A percentile compares a stretch with the other conserved stretches of the same genome.
phyloP scores from a whole-genome alignment of 2,329 filamentous ascomycete genomes.

The Ophiognomonia clavigignenti-juglandacearum region DNA sequence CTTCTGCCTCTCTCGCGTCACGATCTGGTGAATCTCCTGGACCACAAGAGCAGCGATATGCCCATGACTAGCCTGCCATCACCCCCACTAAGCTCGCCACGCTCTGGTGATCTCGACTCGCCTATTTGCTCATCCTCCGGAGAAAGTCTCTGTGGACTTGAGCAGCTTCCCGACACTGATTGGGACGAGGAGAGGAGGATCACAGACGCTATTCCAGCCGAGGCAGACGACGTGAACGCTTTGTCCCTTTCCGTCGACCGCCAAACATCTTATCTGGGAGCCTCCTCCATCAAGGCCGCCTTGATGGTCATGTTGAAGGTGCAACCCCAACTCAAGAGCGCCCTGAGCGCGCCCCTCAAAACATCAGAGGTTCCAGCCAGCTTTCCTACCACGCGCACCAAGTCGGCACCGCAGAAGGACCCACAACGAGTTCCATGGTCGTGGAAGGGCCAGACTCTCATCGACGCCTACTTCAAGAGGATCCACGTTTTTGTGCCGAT shows the following conservation, averaged over 20 bases:
- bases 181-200: constrained; percentile 61
- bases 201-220: constrained; percentile 51
- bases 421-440: constrained; percentile 50
- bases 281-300: constrained; percentile 71
- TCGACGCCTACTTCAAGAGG: constrained; percentile 72
- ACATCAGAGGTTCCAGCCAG: constrained; percentile 42
- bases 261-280: constrained; percentile 62
- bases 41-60: constrained; percentile 38
- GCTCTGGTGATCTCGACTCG: constrained; percentile 43
- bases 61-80: constrained; percentile 41
- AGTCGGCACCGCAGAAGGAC: constrained; percentile 39
- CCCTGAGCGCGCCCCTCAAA: constrained; percentile 42
- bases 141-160: constrained; percentile 47
- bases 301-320: constrained; percentile 65
- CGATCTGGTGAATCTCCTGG: constrained; percentile 54
- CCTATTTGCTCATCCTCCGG: constrained; percentile 46
- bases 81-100: constrained; percentile 45
- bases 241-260: constrained; percentile 57
- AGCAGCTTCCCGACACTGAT: constrained; percentile 65
- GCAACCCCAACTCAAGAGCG: constrained; percentile 41
- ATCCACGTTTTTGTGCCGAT: constrained; percentile 69
- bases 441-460: constrained; percentile 62
- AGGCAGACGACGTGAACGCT: constrained; percentile 68
- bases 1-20: constrained; percentile 52
- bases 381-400: constrained; percentile 38